Conservation (phyloP, 2,329 filamentous ascomycete genomes). For the Boeremia lycopersici region DNA sequence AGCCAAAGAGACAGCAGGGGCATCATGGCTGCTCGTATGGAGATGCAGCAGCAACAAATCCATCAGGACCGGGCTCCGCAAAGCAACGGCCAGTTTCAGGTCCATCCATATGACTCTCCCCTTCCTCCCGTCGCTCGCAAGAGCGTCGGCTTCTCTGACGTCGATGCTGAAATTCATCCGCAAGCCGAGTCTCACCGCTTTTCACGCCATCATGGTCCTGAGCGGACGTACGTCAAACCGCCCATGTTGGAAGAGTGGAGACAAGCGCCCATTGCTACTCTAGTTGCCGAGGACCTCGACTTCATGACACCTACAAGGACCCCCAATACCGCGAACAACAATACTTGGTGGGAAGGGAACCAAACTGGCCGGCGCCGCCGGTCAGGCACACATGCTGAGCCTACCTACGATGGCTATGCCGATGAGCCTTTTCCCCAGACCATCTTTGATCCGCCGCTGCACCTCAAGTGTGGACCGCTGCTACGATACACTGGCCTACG, state of each 20-base stretch:
- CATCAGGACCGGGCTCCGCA: slow-evolving; percentile 43
- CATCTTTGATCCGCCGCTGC: slow-evolving; percentile 81
- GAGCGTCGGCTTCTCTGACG: slow-evolving; percentile 50
- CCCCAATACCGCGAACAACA: slow-evolving; percentile 33
- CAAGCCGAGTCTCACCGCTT: slow-evolving; percentile 34
- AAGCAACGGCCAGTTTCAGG: slow-evolving; percentile 43
- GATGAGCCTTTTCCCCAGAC: slow-evolving; percentile 69
- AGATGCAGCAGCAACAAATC: slow-evolving; percentile 48
- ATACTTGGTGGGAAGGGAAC: slow-evolving; percentile 77
- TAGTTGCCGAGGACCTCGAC: slow-evolving; percentile 52
- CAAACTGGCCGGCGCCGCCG: slow-evolving; percentile 52
- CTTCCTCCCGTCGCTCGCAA: slow-evolving; percentile 44
- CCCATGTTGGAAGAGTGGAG: slow-evolving; percentile 65
- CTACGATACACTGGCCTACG: slow-evolving; percentile 87
- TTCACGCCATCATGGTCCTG: slow-evolving; percentile 50
- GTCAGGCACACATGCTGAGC: slow-evolving; percentile 37
- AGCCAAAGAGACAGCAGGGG: slow-evolving; percentile 41
- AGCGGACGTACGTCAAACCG: slow-evolving; percentile 61
- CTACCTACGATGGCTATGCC: slow-evolving; percentile 70
- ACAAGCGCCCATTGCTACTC: slow-evolving; percentile 46
- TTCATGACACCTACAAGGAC: slow-evolving; percentile 43
- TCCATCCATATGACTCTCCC: slow-evolving; percentile 28
- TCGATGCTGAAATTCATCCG: slow-evolving; percentile 29
- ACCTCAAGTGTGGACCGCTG: slow-evolving; percentile 87
- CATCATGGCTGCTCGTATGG: slow-evolving; percentile 43